These are phyloP conservation scores for Tephrocybe sp. DNA, from an alignment of 768 basidiomycete genomes.

Conservation along the genomic window DNA sequence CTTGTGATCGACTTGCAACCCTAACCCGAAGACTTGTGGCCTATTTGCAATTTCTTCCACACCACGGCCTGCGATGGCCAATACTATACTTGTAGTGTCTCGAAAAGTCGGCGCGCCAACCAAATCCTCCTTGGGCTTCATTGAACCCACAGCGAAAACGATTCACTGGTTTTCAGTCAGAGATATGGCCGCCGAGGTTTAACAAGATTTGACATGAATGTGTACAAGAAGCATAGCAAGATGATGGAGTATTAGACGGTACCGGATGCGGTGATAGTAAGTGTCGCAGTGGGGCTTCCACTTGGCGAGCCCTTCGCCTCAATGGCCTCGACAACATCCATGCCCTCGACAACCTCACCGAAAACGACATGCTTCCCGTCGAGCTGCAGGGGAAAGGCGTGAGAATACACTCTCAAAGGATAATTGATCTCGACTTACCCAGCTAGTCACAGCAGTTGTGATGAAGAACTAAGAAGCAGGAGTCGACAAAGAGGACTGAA, in stretches of 20 bases:
- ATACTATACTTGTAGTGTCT: too few species aligned
- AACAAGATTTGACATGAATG: background rate
- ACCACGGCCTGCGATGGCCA: too few species aligned
- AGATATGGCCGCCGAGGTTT: too few species aligned
- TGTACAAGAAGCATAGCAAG: background rate
- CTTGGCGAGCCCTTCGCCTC: constrained; percentile 42
- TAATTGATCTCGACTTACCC: constrained; percentile 35
- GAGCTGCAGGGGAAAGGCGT: constrained; percentile 31
- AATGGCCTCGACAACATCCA: constrained; percentile 61
- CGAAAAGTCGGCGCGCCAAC: too few species aligned
- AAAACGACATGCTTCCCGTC: constrained; percentile 71
- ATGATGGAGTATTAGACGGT: constrained; percentile 21
- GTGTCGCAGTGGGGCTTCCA: constrained; percentile 38
- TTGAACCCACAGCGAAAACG: too few species aligned
- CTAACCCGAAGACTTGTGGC: constrained; percentile 8
- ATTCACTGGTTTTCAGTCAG: too few species aligned
- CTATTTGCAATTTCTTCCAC: too few species aligned
- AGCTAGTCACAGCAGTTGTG: constrained; percentile 68
- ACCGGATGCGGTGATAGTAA: constrained; percentile 65
- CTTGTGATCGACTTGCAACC: constrained; percentile 6
- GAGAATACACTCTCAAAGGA: background rate
- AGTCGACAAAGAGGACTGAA: background rate
- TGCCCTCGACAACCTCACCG: constrained; percentile 63
- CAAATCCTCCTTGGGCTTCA: too few species aligned
- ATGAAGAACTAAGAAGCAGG: constrained; percentile 59